Evolutionary conservation across 768 basidiomycete species (phyloP).

Genomic region (Polyporus arcularius): DNA sequence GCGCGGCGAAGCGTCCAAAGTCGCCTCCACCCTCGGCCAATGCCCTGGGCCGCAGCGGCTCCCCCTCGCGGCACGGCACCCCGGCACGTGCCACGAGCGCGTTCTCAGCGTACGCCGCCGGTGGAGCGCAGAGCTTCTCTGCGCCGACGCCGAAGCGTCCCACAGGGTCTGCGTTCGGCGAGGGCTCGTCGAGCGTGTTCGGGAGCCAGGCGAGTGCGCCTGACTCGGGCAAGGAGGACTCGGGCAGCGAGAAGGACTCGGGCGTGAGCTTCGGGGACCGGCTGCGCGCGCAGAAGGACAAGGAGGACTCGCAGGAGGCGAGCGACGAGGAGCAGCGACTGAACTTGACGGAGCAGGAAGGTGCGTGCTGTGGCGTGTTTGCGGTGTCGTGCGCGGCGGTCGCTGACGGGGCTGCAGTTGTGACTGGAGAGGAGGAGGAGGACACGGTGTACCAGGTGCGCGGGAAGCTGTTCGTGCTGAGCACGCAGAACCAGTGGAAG

Average conservation of each 20-base stretch:
- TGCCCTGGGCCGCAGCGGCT: constrained; percentile 46
- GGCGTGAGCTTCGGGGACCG: constrained; percentile 58
- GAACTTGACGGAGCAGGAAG: constrained; percentile 68
- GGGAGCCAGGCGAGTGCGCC: not conserved
- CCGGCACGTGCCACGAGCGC: constrained; percentile 40
- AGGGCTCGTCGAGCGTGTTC: constrained; percentile 19
- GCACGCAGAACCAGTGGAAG: constrained; percentile 65
- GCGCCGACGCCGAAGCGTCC: constrained; percentile 57
- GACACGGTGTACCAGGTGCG: constrained; percentile 75
- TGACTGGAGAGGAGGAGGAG: constrained; percentile 84
- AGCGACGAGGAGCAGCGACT: constrained; percentile 52
- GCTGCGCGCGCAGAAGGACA: constrained; percentile 62
- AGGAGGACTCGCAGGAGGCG: constrained; percentile 43
- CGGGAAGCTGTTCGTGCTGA: constrained; percentile 70
- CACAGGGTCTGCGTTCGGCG: constrained; percentile 21
- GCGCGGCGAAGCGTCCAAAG: constrained; percentile 48
- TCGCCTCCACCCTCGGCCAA: constrained; percentile 43
- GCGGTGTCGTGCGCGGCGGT: not conserved
- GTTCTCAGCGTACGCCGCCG: constrained; percentile 61
- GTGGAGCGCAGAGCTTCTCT: constrained; percentile 49
- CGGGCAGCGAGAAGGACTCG: constrained; percentile 30
- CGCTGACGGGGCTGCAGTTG: constrained; percentile 42
- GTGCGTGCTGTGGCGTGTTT: constrained; percentile 36
- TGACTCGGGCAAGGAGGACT: constrained; percentile 20
- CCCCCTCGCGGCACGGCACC: constrained; percentile 46